These are phyloP conservation scores for Elaeagnus macrophylla DNA, from an alignment of 306 rosid genomes.

Conservation along the genomic window DNA sequence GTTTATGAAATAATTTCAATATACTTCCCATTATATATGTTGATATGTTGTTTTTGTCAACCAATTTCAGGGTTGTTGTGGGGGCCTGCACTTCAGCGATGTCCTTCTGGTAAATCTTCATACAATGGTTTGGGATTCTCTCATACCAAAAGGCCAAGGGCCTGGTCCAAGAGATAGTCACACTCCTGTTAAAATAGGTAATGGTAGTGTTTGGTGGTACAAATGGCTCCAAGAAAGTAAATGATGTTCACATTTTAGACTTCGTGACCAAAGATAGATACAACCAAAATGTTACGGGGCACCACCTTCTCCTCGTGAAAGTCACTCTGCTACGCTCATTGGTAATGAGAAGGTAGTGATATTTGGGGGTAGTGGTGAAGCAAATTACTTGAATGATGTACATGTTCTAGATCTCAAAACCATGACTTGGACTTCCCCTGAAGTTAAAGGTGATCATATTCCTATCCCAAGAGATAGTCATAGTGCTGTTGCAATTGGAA, in stretches of 20 bases:
- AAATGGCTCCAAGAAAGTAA: constrained; percentile 80
- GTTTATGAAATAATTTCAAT: too few relatives aligned
- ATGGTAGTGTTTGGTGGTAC: constrained; percentile 96
- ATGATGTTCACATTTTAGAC: constrained; percentile 64
- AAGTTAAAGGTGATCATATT: constrained; percentile 49
- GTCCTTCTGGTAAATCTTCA: constrained; percentile 62
- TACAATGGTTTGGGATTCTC: constrained; percentile 68
- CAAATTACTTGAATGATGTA: constrained; percentile 75
- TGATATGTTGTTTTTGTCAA: constrained; percentile 11
- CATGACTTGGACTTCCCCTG: constrained; percentile 71
- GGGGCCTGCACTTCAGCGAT: constrained; percentile 83
- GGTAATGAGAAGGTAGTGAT: constrained; percentile 56
- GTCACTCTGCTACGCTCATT: constrained; percentile 77
- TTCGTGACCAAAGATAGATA: constrained; percentile 62
- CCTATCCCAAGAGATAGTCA: constrained; percentile 96
- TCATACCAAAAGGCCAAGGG: constrained; percentile 52
- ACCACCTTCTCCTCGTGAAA: constrained; percentile 85
- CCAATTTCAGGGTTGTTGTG: constrained; percentile 79
- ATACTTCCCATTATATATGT: neutral
- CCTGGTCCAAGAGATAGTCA: constrained; percentile 99
- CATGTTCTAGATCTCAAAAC: constrained; percentile 61
- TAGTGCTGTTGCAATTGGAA: constrained; percentile 56
- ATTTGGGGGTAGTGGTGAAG: constrained; percentile 93
- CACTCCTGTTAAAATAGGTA: constrained; percentile 54
- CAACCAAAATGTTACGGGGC: constrained; percentile 61